Conservation (phyloP, 1,284 basidiomycete genomes). For the Sparassis latifolia region DNA sequence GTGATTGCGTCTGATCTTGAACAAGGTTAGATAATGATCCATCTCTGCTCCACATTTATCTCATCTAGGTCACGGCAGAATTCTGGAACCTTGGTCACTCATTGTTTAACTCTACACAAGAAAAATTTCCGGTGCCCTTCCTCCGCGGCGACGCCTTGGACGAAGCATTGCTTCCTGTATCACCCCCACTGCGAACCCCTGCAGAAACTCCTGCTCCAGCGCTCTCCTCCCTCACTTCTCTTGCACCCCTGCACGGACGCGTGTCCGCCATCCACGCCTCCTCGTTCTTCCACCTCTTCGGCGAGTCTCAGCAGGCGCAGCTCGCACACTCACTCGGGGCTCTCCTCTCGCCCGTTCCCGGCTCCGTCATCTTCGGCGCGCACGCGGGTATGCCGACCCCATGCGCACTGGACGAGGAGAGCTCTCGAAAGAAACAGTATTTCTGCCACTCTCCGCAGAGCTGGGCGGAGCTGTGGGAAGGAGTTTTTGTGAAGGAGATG, state of each 20-base stretch:
- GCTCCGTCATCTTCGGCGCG: conserved; percentile 31
- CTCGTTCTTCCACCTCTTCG: conserved; percentile 47
- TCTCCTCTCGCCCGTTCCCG: conserved; percentile 32
- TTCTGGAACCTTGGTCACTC: conserved; percentile 30
- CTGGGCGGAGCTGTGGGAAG: conserved; percentile 28
- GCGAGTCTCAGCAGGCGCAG: conserved; percentile 33
- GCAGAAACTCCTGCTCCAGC: conserved; percentile 21
- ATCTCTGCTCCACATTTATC: conserved; percentile 11
- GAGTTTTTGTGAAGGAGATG: conserved; percentile 23
- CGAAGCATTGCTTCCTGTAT: conserved; percentile 25
- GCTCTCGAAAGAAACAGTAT: not conserved
- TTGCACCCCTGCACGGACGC: conserved; percentile 39
- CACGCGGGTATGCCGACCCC: not conserved
- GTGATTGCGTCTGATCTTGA: conserved; percentile 30
- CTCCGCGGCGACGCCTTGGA: conserved; percentile 42
- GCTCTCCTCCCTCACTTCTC: conserved; percentile 28
- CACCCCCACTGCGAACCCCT: conserved; percentile 20
- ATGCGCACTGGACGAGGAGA: not conserved
- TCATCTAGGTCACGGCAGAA: conserved; percentile 19
- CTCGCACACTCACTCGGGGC: conserved; percentile 34
- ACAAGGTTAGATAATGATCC: conserved; percentile 27
- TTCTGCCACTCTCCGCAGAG: conserved; percentile 25
- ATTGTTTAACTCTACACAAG: conserved; percentile 26
- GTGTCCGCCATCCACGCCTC: conserved; percentile 42
- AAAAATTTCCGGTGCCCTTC: conserved; percentile 39